Conservation (phyloP, 2,329 filamentous ascomycete species). For the Pezicula carpinea region DNA sequence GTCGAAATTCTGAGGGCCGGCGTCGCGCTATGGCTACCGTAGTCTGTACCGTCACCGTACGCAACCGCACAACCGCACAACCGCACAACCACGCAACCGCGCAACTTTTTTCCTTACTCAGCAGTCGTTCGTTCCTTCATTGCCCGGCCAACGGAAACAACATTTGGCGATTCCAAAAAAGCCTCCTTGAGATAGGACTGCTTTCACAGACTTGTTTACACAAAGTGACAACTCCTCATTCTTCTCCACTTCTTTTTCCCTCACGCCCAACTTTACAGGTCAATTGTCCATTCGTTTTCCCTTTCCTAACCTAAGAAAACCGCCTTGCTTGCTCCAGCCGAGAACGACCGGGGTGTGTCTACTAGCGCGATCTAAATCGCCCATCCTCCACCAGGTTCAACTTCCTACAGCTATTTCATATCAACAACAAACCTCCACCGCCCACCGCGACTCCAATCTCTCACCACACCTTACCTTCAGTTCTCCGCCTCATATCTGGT, state of each 20-base stretch:
- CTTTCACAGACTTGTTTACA: too few relatives aligned
- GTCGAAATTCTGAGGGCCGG: background rate
- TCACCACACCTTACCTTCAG: slow-evolving; percentile 9
- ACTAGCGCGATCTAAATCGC: background rate
- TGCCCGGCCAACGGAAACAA: too few relatives aligned
- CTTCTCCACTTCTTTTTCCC: too few relatives aligned
- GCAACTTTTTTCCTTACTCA: too few relatives aligned
- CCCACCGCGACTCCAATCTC: slow-evolving; percentile 1
- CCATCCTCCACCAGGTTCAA: background rate
- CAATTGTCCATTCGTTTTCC: background rate
- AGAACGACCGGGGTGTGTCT: background rate
- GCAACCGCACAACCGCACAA: background rate
- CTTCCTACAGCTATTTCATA: background rate
- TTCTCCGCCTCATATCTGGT: slow-evolving; percentile 7
- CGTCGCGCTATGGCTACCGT: background rate
- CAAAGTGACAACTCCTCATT: too few relatives aligned
- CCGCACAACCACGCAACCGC: too few relatives aligned
- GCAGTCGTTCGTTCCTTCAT: too few relatives aligned
- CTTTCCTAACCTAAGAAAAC: background rate
- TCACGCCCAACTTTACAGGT: background rate
- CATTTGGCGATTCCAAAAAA: too few relatives aligned
- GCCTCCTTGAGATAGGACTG: too few relatives aligned
- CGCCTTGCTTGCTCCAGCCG: too few relatives aligned
- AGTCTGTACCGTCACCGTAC: background rate
- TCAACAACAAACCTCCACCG: background rate